phyloP scores from a whole-genome alignment of 2,329 filamentous ascomycete genomes.

The Cryphonectria nitschkei region DNA sequence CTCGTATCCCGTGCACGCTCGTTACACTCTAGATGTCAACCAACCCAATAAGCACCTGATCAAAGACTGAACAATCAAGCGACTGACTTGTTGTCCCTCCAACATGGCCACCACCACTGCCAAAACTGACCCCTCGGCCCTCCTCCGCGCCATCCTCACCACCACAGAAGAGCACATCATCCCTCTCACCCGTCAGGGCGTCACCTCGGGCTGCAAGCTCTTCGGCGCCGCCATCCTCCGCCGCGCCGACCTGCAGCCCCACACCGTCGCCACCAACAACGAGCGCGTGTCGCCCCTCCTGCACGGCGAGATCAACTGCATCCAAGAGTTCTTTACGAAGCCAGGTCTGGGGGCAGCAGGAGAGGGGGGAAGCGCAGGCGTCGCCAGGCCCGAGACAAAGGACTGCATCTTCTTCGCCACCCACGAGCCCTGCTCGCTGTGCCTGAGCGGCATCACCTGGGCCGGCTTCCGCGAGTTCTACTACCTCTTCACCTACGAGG shows the following conservation, averaged over 20 bases:
- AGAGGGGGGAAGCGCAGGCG: slow-evolving; percentile 34
- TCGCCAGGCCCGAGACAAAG: slow-evolving; percentile 36
- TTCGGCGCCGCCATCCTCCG: slow-evolving; percentile 60
- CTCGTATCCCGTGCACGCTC: background rate
- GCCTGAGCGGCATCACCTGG: slow-evolving; percentile 62
- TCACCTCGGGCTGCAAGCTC: slow-evolving; percentile 57
- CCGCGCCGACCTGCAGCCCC: slow-evolving; percentile 43
- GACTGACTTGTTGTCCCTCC: background rate
- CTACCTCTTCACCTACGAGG: slow-evolving; percentile 63
- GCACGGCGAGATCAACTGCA: slow-evolving; percentile 65
- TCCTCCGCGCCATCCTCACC: slow-evolving; percentile 46
- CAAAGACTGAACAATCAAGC: background rate
- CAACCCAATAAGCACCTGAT: background rate
- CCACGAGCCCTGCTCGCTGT: slow-evolving; percentile 62
- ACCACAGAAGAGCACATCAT: slow-evolving; percentile 52
- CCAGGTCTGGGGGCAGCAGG: background rate
- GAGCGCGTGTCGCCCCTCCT: slow-evolving; percentile 58
- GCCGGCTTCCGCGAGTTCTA: slow-evolving; percentile 60
- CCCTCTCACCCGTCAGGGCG: slow-evolving; percentile 53
- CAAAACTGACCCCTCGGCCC: slow-evolving; percentile 35
- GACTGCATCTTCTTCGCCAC: slow-evolving; percentile 63
- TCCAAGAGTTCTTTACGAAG: slow-evolving; percentile 58
- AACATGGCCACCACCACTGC: slow-evolving; percentile 22
- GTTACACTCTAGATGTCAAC: background rate
- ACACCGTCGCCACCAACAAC: slow-evolving; percentile 60